Base-by-base conservation (phyloP, 2,329 filamentous ascomycete species). In the Fusarium papillatum region DNA sequence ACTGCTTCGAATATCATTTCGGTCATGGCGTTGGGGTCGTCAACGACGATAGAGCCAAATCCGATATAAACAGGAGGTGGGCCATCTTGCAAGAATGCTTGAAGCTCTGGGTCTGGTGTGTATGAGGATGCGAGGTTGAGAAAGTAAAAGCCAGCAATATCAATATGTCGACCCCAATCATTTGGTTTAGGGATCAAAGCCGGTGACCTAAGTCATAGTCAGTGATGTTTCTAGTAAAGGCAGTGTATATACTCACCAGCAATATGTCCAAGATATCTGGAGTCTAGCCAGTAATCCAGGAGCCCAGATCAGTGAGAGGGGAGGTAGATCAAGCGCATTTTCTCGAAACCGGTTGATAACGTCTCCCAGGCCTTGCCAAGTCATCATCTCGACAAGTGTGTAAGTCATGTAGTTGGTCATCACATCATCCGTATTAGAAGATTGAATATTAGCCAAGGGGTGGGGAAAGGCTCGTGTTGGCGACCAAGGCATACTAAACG, bases 311-410 rank as follows among this genome's bases (percentile, higher is more conserved):
- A 95, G 86, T 72, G 94, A 95, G 50, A 98, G 88, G 0, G 93
- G 90, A 55, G 97, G 94, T 1, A 98, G 86, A 31, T 94, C 93
- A 1, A 98, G 88, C 17, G 90, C 90, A 70, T 92, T 92, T 75
- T 93, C 92, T 64, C 96, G 89, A 80, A 98, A 98, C 14, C 92
- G 90, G 81, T 98, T 98, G 81, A 98, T 96, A 8, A 98, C 88
- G 83, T 98, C 96, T 43, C 96, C 96, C 6, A 98, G 86, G 0
- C 95, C 95, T 84, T 98, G 95, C 95, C 95, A 98, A 14, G 95
- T 96, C 88, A 98, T 92, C 90, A 97, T 95, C 77, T 98, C 95
- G 3, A 98, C 94, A 24, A 98, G 86, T 1, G 93, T 92, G 79
- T 98, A 98, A 0, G 93, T 94, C 68, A 97, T 88, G 80, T 95